Evolutionary conservation across 441 rosid species (phyloP).

Genomic region (Euphorbia neoarborescens): DNA sequence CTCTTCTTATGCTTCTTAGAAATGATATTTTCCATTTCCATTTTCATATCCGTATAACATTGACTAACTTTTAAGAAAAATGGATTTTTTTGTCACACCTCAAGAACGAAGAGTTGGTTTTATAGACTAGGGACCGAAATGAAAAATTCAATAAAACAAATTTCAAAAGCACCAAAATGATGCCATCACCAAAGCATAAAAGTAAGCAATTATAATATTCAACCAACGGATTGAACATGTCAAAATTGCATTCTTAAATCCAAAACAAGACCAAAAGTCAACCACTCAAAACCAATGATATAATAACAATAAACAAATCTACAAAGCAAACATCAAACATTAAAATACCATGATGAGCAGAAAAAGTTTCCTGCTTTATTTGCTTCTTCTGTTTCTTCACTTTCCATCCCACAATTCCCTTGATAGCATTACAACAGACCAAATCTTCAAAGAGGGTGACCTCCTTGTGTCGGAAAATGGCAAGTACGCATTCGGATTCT

Average conservation of each 20-base stretch:
- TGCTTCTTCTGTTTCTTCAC: neutral
- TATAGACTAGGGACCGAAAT: too few relatives aligned
- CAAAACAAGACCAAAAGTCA: neutral
- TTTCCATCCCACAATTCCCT: neutral
- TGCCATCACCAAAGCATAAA: too few relatives aligned
- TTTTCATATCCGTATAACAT: too few relatives aligned
- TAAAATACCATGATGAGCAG: neutral
- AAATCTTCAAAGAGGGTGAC: conserved; percentile 20
- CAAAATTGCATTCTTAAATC: neutral
- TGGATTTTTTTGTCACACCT: too few relatives aligned
- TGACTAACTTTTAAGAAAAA: too few relatives aligned
- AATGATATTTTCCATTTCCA: too few relatives aligned
- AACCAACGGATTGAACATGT: neutral
- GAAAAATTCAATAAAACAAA: too few relatives aligned
- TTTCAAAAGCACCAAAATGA: too few relatives aligned
- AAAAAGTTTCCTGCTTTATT: neutral
- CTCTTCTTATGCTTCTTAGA: too few relatives aligned
- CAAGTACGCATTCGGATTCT: conserved; percentile 10
- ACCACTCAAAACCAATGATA: neutral
- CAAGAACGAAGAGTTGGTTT: too few relatives aligned
- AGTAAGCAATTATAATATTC: too few relatives aligned
- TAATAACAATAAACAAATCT: too few relatives aligned
- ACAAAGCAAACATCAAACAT: neutral
- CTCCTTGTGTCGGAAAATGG: conserved; percentile 25
- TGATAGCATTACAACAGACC: conserved; percentile 17